A percentile compares a stretch with the other conserved stretches of the same genome.
Evolutionary conservation across 2,329 filamentous ascomycete species (phyloP).

Genomic region (Botryotinia narcissicola): DNA sequence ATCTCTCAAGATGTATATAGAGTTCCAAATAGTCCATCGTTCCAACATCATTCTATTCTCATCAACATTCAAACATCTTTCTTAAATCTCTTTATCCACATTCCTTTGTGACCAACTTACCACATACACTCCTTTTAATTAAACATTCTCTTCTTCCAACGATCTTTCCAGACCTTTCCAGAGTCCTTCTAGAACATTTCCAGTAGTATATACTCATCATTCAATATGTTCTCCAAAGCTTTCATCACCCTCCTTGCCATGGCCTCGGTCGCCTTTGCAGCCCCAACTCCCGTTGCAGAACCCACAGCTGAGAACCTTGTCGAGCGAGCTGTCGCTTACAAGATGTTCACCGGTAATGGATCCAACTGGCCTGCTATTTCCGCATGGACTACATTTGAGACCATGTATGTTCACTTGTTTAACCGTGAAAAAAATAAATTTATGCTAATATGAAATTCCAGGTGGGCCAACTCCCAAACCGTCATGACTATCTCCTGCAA

Average conservation of each 20-base stretch:
- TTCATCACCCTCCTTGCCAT: background rate
- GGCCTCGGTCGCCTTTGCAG: background rate
- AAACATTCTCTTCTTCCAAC: background rate
- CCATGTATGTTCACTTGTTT: conserved; percentile 2
- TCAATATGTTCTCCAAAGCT: conserved; percentile 9
- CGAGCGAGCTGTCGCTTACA: background rate
- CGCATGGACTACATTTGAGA: conserved; percentile 8
- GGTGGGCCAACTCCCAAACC: conserved; percentile 16
- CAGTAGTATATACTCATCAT: background rate
- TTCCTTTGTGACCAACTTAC: background rate
- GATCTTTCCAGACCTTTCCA: conserved; percentile 4
- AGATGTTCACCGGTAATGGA: conserved; percentile 12
- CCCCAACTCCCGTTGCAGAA: background rate
- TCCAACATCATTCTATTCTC: background rate
- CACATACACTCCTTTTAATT: background rate
- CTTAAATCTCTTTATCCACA: background rate
- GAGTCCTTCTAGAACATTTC: conserved; percentile 7
- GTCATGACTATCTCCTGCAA: conserved; percentile 10
- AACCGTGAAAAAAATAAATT: too few species aligned
- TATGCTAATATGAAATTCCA: background rate
- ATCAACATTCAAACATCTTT: background rate
- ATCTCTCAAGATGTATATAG: background rate
- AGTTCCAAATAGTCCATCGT: background rate
- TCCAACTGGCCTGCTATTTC: background rate
- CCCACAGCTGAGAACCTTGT: background rate